Conservation (phyloP, 2,329 filamentous ascomycete genomes). For the Ophiocordyceps camponoti-floridani region DNA sequence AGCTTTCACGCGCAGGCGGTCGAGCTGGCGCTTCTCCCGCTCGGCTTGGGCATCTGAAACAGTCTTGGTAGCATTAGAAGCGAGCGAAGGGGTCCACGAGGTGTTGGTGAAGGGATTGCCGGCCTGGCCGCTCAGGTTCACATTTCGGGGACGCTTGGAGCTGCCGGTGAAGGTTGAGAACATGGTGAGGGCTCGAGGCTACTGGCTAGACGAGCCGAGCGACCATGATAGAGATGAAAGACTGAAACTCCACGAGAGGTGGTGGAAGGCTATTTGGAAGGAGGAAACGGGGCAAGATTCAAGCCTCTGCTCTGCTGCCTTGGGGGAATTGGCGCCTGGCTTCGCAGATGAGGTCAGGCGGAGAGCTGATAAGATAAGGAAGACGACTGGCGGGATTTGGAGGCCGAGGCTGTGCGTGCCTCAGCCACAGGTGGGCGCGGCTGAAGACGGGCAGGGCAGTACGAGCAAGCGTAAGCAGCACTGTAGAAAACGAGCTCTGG, state of each 20-base stretch:
- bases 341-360: slow-evolving; percentile 1
- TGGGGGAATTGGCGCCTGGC: neutral
- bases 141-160: slow-evolving; percentile 71
- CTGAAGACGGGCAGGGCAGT: too few relatives aligned
- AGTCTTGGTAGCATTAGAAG: slow-evolving; percentile 53
- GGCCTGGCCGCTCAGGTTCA: slow-evolving; percentile 79
- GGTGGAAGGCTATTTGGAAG: neutral
- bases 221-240: slow-evolving; percentile 1
- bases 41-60: slow-evolving; percentile 79
- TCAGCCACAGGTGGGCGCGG: neutral
- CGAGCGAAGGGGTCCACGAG: slow-evolving; percentile 35
- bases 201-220: slow-evolving; percentile 1
- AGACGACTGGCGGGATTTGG: neutral
- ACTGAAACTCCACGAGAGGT: slow-evolving; percentile 2
- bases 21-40: slow-evolving; percentile 59
- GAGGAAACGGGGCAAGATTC: neutral
- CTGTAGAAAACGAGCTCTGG: too few relatives aligned
- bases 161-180: slow-evolving; percentile 83
- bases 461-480: too few relatives aligned
- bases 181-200: slow-evolving; percentile 32
- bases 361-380: neutral
- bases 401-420: too few relatives aligned
- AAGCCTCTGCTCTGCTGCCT: neutral
- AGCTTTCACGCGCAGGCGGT: slow-evolving; percentile 61
- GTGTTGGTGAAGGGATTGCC: slow-evolving; percentile 61